Conservation (phyloP, 192 early-diverging fungal genomes). For the Dissophora globulifera region DNA sequence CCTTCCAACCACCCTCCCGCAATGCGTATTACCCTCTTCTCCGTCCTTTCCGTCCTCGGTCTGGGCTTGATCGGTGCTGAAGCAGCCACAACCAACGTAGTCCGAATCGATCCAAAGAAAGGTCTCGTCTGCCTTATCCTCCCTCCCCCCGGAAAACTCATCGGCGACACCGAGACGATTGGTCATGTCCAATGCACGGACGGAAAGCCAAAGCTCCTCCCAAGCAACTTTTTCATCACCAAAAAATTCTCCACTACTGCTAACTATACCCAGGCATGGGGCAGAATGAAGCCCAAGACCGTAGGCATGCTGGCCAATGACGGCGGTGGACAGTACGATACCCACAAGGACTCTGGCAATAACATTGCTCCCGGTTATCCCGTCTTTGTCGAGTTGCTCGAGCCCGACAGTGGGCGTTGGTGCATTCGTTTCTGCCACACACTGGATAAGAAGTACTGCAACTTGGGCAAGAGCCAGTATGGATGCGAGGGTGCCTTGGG, state of each 20-base stretch:
- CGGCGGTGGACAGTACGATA: conserved; percentile 61
- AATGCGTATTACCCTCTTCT: conserved; percentile 14
- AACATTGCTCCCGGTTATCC: conserved; percentile 41
- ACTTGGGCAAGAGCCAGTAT: conserved; percentile 1
- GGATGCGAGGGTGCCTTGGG: conserved; percentile 22
- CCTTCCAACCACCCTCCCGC: neutral
- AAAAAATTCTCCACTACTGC: conserved; percentile 35
- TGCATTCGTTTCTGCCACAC: conserved; percentile 57
- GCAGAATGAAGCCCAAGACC: conserved; percentile 39
- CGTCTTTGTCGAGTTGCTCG: conserved; percentile 62
- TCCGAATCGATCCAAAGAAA: conserved; percentile 7
- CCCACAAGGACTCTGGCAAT: conserved; percentile 36
- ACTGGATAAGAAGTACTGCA: neutral
- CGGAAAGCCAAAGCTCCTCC: conserved; percentile 36
- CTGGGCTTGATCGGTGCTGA: neutral
- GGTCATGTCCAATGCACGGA: conserved; percentile 30
- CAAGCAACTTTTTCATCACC: conserved; percentile 47
- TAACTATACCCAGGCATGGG: conserved; percentile 57
- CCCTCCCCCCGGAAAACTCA: conserved; percentile 9
- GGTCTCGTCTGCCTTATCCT: conserved; percentile 21
- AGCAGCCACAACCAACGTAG: neutral
- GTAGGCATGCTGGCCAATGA: conserved; percentile 45
- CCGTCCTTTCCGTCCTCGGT: conserved; percentile 8
- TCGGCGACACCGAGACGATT: conserved; percentile 10
- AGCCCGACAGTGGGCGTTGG: conserved; percentile 51